phyloP scores from a whole-genome alignment of 2,329 filamentous ascomycete species.

The Aspergillus quadricinctus region DNA sequence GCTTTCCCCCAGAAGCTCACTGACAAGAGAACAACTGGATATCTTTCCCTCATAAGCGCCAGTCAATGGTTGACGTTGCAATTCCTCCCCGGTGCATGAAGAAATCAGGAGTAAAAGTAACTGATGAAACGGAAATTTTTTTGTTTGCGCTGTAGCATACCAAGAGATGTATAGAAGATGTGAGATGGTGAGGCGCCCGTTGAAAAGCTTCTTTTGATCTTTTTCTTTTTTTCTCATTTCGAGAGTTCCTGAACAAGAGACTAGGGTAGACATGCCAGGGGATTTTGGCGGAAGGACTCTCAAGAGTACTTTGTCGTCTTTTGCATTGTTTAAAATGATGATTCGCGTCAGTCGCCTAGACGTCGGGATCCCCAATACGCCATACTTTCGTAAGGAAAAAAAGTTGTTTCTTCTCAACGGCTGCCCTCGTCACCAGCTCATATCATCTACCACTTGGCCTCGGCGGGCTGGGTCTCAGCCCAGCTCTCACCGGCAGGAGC shows the following conservation, averaged over 20 bases:
- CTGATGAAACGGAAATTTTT: conserved; percentile 16
- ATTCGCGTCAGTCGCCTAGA: conserved; percentile 9
- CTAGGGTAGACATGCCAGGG: conserved; percentile 40
- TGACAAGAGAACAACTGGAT: conserved; percentile 55
- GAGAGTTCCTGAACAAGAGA: conserved; percentile 27
- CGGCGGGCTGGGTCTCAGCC: conserved; percentile 36
- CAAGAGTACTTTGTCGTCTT: conserved; percentile 14
- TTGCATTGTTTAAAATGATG: conserved; percentile 18
- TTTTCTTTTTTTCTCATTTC: conserved; percentile 29
- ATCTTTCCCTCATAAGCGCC: conserved; percentile 99
- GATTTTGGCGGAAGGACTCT: conserved; percentile 18
- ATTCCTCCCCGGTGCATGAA: conserved; percentile 33
- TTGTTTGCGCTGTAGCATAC: conserved; percentile 16
- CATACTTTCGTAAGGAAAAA: conserved; percentile 21
- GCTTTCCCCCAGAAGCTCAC: conserved; percentile 76
- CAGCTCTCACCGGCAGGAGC: conserved; percentile 35
- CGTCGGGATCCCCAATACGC: conserved; percentile 16
- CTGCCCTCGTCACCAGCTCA: conserved; percentile 23
- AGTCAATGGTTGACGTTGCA: conserved; percentile 53
- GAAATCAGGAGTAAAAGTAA: conserved; percentile 25
- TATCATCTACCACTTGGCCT: conserved; percentile 39
- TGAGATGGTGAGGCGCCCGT: conserved; percentile 22
- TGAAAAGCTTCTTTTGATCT: conserved; percentile 29
- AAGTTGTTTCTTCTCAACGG: conserved; percentile 24
- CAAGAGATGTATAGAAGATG: conserved; percentile 25